Base-by-base conservation (phyloP, 805 yeast genomes). In the Metschnikowia colocasiae region DNA sequence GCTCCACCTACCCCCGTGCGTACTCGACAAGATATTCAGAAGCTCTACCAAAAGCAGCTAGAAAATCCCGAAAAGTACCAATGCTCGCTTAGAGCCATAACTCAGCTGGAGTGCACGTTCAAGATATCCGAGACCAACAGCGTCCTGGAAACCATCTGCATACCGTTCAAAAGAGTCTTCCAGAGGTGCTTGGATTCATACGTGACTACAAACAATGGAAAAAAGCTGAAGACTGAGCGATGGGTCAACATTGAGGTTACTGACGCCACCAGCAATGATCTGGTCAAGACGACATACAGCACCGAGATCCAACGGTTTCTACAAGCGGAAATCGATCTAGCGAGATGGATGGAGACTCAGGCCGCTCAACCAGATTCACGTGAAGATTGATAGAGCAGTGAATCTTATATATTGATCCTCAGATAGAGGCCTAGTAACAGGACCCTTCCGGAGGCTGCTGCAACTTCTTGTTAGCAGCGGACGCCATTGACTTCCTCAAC, bases 361-460 rank as follows among this genome's bases (percentile, higher is more conserved):
- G 31, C 48, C 12, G 48, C 44, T 25, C 32, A 12, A 30, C 23
- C 27, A 12, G 43, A 22, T 16, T 22, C 26, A 9, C n/a, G 29
- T n/a, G 32, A 38, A 36, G 30, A 36, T 9, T 36, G 20, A 25
- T 16, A 4, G n/a, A 12, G 10, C n/a, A 23, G 29, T 12, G 9
- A 7, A 10, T 25, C 13, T 23, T 15, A 23, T 29, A 5, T 29
- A 30, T 39, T 27, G 16, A 19, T 30, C n/a, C 20, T 30, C n/a
- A n/a, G 18, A 12, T 13, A 23, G 18, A 13, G 33, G 20, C 25
- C 45, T 46, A 56, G 44, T 82, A 87, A 10, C 83, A 80, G 31
- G 85, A 68, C 8, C 97, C 97, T 71, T 94, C 99, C 9, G 85
- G 71, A 12, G 99, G 99, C 71, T 94, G 99, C 8, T 83, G 74